phyloP scores from a whole-genome alignment of 106 monocot species.

The Phalaenopsis equestris region DNA sequence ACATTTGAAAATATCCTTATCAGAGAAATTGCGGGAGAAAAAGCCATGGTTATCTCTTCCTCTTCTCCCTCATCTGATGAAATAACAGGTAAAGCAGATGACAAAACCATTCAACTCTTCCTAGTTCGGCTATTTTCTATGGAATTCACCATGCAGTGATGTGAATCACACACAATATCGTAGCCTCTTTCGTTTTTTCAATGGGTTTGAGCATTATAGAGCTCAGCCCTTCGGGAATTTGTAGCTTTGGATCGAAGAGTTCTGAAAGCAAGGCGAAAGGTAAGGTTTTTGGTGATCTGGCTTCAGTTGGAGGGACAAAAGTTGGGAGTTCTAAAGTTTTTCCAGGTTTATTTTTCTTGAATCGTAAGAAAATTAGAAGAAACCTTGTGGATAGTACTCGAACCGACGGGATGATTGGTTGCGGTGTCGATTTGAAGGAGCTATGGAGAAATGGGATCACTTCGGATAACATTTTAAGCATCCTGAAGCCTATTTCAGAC shows the following conservation, averaged over 20 bases:
- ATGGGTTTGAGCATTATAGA: conserved; percentile 19
- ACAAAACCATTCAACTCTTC: neutral
- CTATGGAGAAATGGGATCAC: conserved; percentile 19
- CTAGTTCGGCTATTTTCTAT: neutral
- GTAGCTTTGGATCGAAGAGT: neutral
- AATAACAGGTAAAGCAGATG: neutral
- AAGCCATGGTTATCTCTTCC: neutral
- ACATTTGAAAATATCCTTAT: neutral
- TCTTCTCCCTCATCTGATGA: neutral
- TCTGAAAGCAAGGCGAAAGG: neutral
- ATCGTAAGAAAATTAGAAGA: conserved; percentile 7
- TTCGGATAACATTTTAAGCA: conserved; percentile 42
- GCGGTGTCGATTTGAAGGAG: neutral
- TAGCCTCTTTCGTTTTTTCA: neutral
- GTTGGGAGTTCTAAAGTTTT: conserved; percentile 11
- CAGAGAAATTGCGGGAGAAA: neutral
- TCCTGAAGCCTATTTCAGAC: conserved; percentile 35
- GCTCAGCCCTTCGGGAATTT: conserved; percentile 5
- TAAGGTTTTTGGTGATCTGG: neutral
- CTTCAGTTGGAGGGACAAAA: conserved; percentile 1
- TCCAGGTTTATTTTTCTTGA: conserved; percentile 6
- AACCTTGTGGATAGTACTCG: conserved; percentile 1
- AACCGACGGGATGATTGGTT: neutral
- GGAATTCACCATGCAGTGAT: neutral
- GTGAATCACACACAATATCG: neutral